These are phyloP conservation scores for Domatiomyces catenatus DNA, from an alignment of 2,329 filamentous ascomycete species.

Conservation along the genomic window DNA sequence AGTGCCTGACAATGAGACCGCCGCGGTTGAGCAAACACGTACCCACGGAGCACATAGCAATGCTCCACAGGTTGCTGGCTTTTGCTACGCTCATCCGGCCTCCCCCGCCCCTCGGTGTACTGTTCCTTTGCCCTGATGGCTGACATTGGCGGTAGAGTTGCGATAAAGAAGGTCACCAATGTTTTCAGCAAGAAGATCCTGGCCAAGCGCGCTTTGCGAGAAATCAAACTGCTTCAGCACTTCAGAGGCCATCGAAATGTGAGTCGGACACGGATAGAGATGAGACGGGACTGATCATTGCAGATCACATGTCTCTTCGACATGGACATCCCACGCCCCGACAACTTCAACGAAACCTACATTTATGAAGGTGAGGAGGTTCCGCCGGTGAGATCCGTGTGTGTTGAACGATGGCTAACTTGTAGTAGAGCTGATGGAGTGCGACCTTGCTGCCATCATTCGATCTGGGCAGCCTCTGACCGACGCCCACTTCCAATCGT, in stretches of 20 bases:
- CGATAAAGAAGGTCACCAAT: slow-evolving; percentile 99
- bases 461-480: slow-evolving; percentile 92
- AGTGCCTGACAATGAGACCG: not conserved
- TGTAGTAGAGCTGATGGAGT: slow-evolving; percentile 84
- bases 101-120: too few species aligned
- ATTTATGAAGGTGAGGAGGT: slow-evolving; percentile 71
- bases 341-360: slow-evolving; percentile 98
- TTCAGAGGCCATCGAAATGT: slow-evolving; percentile 83
- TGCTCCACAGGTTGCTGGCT: not conserved
- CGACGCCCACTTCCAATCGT: slow-evolving; percentile 97
- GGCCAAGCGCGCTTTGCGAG: slow-evolving; percentile 89
- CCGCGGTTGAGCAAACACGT: not conserved
- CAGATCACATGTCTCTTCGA: slow-evolving; percentile 98
- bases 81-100: slow-evolving; percentile 2
- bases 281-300: slow-evolving; percentile 24
- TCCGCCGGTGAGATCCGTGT: not conserved
- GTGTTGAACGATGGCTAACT: slow-evolving; percentile 1
- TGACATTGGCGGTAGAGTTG: slow-evolving; percentile 80
- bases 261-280: slow-evolving; percentile 23
- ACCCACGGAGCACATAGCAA: not conserved
- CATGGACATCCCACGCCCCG: slow-evolving; percentile 95
- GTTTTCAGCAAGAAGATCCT: slow-evolving; percentile 99
- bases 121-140: slow-evolving; percentile 78
- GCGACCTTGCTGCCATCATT: slow-evolving; percentile 94
- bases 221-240: slow-evolving; percentile 97